These are phyloP conservation scores for Xylaria venustula DNA, from an alignment of 495 filamentous ascomycete genomes.

Conservation along the genomic window DNA sequence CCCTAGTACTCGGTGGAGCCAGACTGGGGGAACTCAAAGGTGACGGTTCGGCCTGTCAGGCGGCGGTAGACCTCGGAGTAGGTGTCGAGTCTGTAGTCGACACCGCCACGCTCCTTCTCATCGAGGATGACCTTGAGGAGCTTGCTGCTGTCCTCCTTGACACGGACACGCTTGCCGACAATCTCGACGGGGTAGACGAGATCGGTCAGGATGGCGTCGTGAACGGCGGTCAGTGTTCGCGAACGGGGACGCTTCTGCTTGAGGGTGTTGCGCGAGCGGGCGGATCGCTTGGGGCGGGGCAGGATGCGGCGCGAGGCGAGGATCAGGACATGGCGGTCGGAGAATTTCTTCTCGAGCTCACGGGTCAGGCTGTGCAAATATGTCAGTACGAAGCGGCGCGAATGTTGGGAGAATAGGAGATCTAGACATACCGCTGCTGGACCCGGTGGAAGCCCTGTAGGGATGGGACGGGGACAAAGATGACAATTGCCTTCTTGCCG, in stretches of 20 bases:
- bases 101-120: conserved; percentile 98
- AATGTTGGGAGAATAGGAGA: not conserved
- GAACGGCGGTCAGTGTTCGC: conserved; percentile 94
- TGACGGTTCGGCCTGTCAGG: conserved; percentile 88
- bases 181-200: conserved; percentile 99
- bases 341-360: conserved; percentile 99
- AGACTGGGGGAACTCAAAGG: conserved; percentile 95
- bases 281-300: conserved; percentile 92
- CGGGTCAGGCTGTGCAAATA: conserved; percentile 78
- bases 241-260: conserved; percentile 98
- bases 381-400: conserved; percentile 21
- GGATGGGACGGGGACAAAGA: conserved; percentile 99
- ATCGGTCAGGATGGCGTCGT: conserved; percentile 93
- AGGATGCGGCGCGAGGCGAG: conserved; percentile 98
- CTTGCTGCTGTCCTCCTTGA: conserved; percentile 97
- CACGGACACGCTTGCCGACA: conserved; percentile 94
- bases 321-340: conserved; percentile 98
- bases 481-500: conserved; percentile 99
- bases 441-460: conserved; percentile 95
- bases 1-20: conserved; percentile 73
- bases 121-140: conserved; percentile 96
- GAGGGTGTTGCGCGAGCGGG: conserved; percentile 86
- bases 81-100: conserved; percentile 98
- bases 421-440: conserved; percentile 85
- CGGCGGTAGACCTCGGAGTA: conserved; percentile 98